Conservation (phyloP, 768 basidiomycete species). For the Mycena crocata region DNA sequence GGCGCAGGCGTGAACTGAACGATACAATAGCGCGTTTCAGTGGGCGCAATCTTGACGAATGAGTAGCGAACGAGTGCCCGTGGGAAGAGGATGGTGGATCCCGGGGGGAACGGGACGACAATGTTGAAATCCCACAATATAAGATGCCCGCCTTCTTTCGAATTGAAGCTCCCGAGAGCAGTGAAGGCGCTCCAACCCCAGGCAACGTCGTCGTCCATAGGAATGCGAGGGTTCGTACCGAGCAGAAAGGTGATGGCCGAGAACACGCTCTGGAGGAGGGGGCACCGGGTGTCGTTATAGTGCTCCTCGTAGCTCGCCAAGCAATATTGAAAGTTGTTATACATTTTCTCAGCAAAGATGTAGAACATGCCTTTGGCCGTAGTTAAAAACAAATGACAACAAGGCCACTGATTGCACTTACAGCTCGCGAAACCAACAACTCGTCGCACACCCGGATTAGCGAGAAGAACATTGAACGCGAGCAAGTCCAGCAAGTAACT, state of each 20-base stretch:
- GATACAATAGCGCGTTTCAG: background rate
- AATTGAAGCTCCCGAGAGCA: conserved; percentile 38
- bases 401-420: background rate
- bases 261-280: background rate
- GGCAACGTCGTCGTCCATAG: background rate
- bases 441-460: background rate
- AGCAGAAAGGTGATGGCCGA: background rate
- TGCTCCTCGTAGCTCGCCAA: background rate
- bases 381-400: no score
- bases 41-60: background rate
- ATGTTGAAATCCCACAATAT: conserved; percentile 38
- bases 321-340: background rate
- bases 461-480: background rate
- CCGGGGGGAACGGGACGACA: conserved; percentile 38
- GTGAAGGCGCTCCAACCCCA: background rate
- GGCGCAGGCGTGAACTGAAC: background rate
- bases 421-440: background rate
- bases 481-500: background rate
- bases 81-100: conserved; percentile 38
- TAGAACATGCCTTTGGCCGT: no score
- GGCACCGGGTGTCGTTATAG: background rate
- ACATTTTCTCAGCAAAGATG: no score
- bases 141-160: conserved; percentile 38
- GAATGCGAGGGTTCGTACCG: background rate
- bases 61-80: conserved; percentile 29